Base-by-base conservation (phyloP, 768 basidiomycete genomes). In the Chalciporus piperatus region DNA sequence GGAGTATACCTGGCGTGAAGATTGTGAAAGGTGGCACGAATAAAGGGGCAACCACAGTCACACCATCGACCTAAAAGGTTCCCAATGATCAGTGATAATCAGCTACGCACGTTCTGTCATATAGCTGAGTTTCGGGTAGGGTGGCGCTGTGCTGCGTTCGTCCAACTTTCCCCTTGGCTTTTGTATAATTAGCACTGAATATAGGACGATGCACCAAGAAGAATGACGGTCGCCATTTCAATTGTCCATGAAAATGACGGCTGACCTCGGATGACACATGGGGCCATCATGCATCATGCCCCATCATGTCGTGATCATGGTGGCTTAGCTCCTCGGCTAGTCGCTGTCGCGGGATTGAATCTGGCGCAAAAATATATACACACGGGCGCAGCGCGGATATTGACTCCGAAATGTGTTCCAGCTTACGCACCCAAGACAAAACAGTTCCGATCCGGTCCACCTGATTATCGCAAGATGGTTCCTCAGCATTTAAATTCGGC, bases 1-100 rank as follows among this genome's bases (percentile, higher is more conserved):
- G 61, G 53, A 58, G 55, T 55, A 60, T 68, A 60, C 67, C 68
- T 35, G 68, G 67, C 35, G 67, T 68, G 14, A 68, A 64, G 66
- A 70, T 68, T 47, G 41, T 64, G 48, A 68, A 64, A 38, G 57
- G 51, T 14, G 48, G 48, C 6, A n/a, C 55, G 41, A 56, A 55
- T 51, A 59, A 58, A 45, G 58, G 58, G 40, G 48, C 23, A 8
- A 54, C 30, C 4, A 37, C 23, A 16, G 39, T 47, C 53, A 45
- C 40, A 41, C 53, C 52, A 40, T 57, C 50, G 32, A 50, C 33
- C 39, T 50, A 50, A 55, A 19, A 10, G 44, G 45, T 52, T 10
- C 33, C 6, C 33, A 33, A 33, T 33, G 2, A 22, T 22, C 22
- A 22, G 22, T 37, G 35, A 37, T 37, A 16, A 37, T 37, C 35